Conservation (phyloP, 345 rosid species). For the Anacardium occidentale region DNA sequence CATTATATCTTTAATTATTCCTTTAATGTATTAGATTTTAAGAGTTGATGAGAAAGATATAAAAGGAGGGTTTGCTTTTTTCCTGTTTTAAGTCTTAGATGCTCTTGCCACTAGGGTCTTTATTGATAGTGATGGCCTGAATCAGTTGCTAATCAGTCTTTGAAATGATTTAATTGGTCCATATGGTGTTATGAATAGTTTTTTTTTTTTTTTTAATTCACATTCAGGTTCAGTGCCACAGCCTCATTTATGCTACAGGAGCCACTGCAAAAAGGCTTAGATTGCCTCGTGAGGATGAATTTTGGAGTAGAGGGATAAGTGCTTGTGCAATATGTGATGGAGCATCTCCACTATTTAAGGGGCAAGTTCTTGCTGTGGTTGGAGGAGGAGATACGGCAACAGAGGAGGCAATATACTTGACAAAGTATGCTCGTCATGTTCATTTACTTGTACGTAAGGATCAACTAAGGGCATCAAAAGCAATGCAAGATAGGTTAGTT, state of each 20-base stretch:
- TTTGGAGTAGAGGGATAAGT: conserved; percentile 99
- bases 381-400: conserved; percentile 99
- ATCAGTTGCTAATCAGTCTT: conserved; percentile 9
- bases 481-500: conserved; percentile 98
- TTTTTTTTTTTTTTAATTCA: conserved; percentile 11
- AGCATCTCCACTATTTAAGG: conserved; percentile 91
- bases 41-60: neutral
- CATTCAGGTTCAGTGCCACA: conserved; percentile 77
- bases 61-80: too few relatives aligned
- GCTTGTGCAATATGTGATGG: conserved; percentile 99
- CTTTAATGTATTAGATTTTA: neutral
- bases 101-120: neutral
- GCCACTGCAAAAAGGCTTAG: conserved; percentile 83
- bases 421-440: conserved; percentile 95
- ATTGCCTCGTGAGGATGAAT: conserved; percentile 91
- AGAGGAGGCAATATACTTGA: conserved; percentile 91
- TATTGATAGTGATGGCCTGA: neutral
- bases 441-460: conserved; percentile 91
- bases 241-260: conserved; percentile 84
- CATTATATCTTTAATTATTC: neutral
- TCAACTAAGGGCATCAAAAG: conserved; percentile 86
- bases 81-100: neutral
- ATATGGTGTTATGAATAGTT: neutral
- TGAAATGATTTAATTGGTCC: neutral
- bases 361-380: conserved; percentile 92